A percentile compares a stretch with the other conserved stretches of the same genome.
Conservation (phyloP, 1,284 basidiomycete genomes). For the Malassezia furfur region DNA sequence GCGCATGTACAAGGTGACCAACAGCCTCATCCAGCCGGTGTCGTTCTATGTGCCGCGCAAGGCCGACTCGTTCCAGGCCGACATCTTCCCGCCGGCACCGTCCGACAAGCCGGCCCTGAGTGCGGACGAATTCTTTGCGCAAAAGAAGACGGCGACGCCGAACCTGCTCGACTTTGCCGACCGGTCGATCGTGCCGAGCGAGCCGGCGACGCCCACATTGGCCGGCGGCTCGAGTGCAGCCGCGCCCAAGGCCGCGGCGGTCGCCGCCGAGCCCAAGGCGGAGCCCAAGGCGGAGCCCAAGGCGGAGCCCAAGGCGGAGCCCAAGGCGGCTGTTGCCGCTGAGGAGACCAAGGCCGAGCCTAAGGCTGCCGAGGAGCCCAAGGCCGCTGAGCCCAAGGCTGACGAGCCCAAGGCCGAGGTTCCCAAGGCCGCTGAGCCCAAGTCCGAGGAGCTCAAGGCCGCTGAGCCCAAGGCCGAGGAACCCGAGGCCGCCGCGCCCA, state of each 20-base stretch:
- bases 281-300: not conserved
- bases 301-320: not conserved
- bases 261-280: conserved; percentile 4
- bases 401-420: not conserved
- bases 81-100: conserved; percentile 85
- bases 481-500: not conserved
- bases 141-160: conserved; percentile 52
- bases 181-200: conserved; percentile 1
- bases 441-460: not conserved
- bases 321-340: not conserved
- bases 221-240: not conserved
- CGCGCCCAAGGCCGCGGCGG: conserved; percentile 2
- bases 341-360: not conserved
- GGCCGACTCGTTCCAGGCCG: conserved; percentile 79
- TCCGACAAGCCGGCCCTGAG: conserved; percentile 69
- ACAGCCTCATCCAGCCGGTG: conserved; percentile 69
- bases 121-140: conserved; percentile 74
- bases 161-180: conserved; percentile 57
- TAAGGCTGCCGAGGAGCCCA: not conserved
- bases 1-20: conserved; percentile 80
- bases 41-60: conserved; percentile 87
- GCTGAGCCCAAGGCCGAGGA: not conserved
- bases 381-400: conserved; percentile 1
- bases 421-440: not conserved
- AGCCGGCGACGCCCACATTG: conserved; percentile 1